Percentiles rank a stretch among this genome's conserved stretches.
These are phyloP conservation scores for Orbilia oligospora DNA, from an alignment of 2,329 filamentous ascomycete species.

Conservation along the genomic window DNA sequence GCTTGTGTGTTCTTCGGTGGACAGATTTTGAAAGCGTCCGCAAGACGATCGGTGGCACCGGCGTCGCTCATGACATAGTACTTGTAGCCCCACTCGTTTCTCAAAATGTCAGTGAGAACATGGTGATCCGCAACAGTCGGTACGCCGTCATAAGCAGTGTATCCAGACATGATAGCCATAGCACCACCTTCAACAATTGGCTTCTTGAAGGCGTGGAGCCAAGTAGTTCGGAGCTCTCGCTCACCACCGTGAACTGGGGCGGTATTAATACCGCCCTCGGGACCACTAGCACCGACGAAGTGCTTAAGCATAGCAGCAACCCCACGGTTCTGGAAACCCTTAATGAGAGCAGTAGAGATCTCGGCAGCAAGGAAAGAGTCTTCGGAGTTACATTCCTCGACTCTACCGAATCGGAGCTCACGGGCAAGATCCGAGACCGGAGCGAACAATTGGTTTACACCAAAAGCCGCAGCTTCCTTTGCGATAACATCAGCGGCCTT, in stretches of 20 bases:
- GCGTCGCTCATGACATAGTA: constrained; percentile 74
- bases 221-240: constrained; percentile 72
- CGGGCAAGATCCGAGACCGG: constrained; percentile 79
- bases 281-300: constrained; percentile 78
- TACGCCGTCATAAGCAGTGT: constrained; percentile 81
- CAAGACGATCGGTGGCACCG: constrained; percentile 74
- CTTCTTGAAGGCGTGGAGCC: constrained; percentile 76
- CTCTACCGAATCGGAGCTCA: constrained; percentile 79
- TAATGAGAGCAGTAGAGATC: constrained; percentile 75
- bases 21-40: constrained; percentile 75
- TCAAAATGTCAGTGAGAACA: constrained; percentile 77
- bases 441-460: constrained; percentile 81
- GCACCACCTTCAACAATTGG: constrained; percentile 79
- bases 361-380: constrained; percentile 79
- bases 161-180: constrained; percentile 80
- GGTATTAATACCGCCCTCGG: constrained; percentile 81
- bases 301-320: constrained; percentile 83
- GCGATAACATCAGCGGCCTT: constrained; percentile 78
- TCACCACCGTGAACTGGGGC: constrained; percentile 74
- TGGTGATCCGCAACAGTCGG: constrained; percentile 77
- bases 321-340: constrained; percentile 75
- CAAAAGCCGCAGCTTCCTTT: constrained; percentile 76
- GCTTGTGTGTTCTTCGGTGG: constrained; percentile 70
- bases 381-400: constrained; percentile 81
- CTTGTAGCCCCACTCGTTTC: constrained; percentile 80